phyloP scores from a whole-genome alignment of 2,329 filamentous ascomycete genomes.

The Iodosphaeria phyllophila region DNA sequence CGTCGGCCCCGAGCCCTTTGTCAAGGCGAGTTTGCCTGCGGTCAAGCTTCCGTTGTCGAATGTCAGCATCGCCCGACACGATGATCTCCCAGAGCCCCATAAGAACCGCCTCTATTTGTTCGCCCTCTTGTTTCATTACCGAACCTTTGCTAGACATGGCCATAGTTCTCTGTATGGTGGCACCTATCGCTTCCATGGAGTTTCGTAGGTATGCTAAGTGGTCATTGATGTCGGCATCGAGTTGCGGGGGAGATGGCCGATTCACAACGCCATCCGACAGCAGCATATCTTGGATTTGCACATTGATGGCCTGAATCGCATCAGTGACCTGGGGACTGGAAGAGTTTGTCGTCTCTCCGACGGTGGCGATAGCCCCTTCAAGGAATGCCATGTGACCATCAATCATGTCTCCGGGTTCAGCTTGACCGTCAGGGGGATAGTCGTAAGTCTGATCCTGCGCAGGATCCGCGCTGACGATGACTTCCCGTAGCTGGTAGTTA shows the following conservation, averaged over 20 bases:
- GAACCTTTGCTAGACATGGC: slow-evolving; percentile 13
- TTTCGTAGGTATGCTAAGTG: slow-evolving; percentile 52
- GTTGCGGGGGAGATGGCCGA: slow-evolving; percentile 37
- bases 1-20: slow-evolving; percentile 37
- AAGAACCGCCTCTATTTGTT: slow-evolving; percentile 37
- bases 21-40: slow-evolving; percentile 32
- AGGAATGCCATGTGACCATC: slow-evolving; percentile 50
- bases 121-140: slow-evolving; percentile 20
- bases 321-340: slow-evolving; percentile 27
- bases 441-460: slow-evolving; percentile 26
- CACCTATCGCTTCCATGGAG: slow-evolving; percentile 30
- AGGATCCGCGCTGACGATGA: slow-evolving; percentile 46
- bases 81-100: slow-evolving; percentile 38
- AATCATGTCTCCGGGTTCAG: slow-evolving; percentile 27
- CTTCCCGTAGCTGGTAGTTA: slow-evolving; percentile 45
- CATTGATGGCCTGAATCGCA: slow-evolving; percentile 43
- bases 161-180: slow-evolving; percentile 19
- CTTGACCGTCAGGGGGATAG: slow-evolving; percentile 19
- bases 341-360: slow-evolving; percentile 40
- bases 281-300: slow-evolving; percentile 36
- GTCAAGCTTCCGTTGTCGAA: slow-evolving; percentile 33
- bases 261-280: slow-evolving; percentile 27
- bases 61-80: slow-evolving; percentile 32
- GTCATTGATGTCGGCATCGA: slow-evolving; percentile 38
- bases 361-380: slow-evolving; percentile 41